Evolutionary conservation across 2,329 filamentous ascomycete species (phyloP).

Genomic region (Neoascochyta sp.): DNA sequence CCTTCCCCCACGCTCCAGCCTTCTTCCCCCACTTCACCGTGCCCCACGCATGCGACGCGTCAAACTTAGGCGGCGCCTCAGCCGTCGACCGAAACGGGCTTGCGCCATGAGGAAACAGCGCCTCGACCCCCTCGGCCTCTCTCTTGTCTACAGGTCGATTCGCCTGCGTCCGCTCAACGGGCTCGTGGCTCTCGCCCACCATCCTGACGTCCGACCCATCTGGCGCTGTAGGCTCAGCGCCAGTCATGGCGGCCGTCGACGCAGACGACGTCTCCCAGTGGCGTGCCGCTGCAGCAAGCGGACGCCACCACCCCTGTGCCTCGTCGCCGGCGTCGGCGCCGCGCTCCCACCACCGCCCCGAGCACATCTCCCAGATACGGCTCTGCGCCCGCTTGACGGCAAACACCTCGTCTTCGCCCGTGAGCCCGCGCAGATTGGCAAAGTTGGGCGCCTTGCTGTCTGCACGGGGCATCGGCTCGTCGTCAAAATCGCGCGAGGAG

Average conservation of each 20-base stretch:
- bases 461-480: slow-evolving; percentile 1
- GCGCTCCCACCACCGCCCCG: slow-evolving; percentile 64
- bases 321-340: slow-evolving; percentile 39
- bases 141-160: too few species aligned
- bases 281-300: slow-evolving; percentile 59
- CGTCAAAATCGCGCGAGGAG: too few species aligned
- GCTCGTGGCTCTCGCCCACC: slow-evolving; percentile 13
- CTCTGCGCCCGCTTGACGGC: slow-evolving; percentile 74
- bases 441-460: slow-evolving; percentile 53
- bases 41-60: slow-evolving; percentile 53
- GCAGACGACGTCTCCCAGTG: too few species aligned
- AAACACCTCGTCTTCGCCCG: slow-evolving; percentile 77
- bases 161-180: slow-evolving; percentile 23
- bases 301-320: slow-evolving; percentile 59
- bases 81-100: slow-evolving; percentile 46
- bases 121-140: slow-evolving; percentile 18
- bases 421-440: slow-evolving; percentile 63
- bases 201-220: slow-evolving; percentile 11
- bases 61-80: slow-evolving; percentile 51
- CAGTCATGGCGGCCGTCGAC: too few species aligned
- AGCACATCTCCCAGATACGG: slow-evolving; percentile 79
- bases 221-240: too few species aligned
- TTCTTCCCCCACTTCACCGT: slow-evolving; percentile 52
- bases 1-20: slow-evolving; percentile 52
- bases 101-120: slow-evolving; percentile 43